Conservation (phyloP, 2,329 filamentous ascomycete species). For the Didymella glomerata region DNA sequence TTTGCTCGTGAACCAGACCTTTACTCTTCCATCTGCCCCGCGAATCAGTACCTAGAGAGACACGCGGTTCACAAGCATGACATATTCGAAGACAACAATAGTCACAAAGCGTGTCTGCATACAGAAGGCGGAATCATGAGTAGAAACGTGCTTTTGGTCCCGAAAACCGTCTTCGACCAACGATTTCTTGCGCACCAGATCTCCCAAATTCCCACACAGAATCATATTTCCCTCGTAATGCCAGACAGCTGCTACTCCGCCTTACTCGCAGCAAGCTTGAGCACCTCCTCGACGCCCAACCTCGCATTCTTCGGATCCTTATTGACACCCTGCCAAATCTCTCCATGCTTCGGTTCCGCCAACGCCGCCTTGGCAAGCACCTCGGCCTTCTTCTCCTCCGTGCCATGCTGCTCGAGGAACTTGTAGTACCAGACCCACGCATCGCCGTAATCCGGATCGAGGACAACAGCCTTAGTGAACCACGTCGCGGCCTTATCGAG, state of each 20-base stretch:
- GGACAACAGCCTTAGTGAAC: slow-evolving; percentile 94
- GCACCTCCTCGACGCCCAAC: slow-evolving; percentile 78
- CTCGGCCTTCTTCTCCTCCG: slow-evolving; percentile 88
- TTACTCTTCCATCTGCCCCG: too few species aligned
- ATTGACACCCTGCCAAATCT: slow-evolving; percentile 84
- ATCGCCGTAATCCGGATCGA: slow-evolving; percentile 88
- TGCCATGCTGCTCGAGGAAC: slow-evolving; percentile 91
- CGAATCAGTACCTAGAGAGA: too few species aligned
- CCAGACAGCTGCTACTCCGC: slow-evolving; percentile 52
- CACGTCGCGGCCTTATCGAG: slow-evolving; percentile 94
- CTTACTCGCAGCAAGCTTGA: slow-evolving; percentile 76
- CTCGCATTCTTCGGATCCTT: slow-evolving; percentile 86
- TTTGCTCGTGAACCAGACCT: too few species aligned
- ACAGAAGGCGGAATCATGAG: neutral
- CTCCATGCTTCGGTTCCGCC: slow-evolving; percentile 90
- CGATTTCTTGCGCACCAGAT: neutral
- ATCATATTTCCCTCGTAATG: neutral
- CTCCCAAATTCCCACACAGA: neutral
- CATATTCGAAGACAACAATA: too few species aligned
- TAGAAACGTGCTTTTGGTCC: neutral
- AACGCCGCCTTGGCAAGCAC: slow-evolving; percentile 81
- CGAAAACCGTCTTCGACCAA: neutral
- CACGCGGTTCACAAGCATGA: too few species aligned
- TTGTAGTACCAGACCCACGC: slow-evolving; percentile 99
- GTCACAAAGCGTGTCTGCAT: neutral